phyloP scores from a whole-genome alignment of 208 protist species.

The Leptomonas pyrrhocoris region DNA sequence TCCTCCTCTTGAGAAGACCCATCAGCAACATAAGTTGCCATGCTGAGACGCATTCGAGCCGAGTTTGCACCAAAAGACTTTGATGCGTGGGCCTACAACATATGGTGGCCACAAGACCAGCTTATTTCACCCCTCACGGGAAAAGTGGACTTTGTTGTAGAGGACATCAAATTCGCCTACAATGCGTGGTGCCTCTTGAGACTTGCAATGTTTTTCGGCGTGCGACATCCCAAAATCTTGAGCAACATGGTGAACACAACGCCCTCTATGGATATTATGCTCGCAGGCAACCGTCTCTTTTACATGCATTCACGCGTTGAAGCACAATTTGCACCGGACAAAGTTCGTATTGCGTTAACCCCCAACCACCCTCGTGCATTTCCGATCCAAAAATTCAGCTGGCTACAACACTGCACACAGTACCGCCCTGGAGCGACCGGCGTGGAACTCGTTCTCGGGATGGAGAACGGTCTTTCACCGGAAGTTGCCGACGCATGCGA shows the following conservation, averaged over 20 bases:
- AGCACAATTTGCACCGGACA: slow-evolving; percentile 18
- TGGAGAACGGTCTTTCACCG: slow-evolving; percentile 82
- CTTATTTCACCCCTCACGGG: slow-evolving; percentile 38
- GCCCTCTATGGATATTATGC: slow-evolving; percentile 76
- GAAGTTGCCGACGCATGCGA: slow-evolving; percentile 45
- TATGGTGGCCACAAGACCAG: slow-evolving; percentile 56
- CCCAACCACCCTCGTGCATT: slow-evolving; percentile 57
- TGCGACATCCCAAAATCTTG: slow-evolving; percentile 66
- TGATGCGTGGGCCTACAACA: slow-evolving; percentile 81
- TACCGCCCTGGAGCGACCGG: slow-evolving; percentile 4
- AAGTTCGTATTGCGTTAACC: slow-evolving; percentile 63
- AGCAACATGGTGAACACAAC: slow-evolving; percentile 51
- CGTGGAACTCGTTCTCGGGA: slow-evolving; percentile 77
- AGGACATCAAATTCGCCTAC: slow-evolving; percentile 90
- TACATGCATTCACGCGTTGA: slow-evolving; percentile 61
- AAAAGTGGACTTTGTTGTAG: slow-evolving; percentile 53
- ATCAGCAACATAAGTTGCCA: background rate
- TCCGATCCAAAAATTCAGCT: slow-evolving; percentile 54
- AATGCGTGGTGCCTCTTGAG: slow-evolving; percentile 85
- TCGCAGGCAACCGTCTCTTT: slow-evolving; percentile 72
- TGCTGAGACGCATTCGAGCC: background rate
- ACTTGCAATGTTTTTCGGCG: slow-evolving; percentile 77
- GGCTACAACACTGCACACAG: slow-evolving; percentile 11
- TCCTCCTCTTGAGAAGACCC: no score
- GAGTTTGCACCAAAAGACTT: slow-evolving; percentile 56